phyloP scores from a whole-genome alignment of 164 flowering plant species.

The Stephania cephalantha region DNA sequence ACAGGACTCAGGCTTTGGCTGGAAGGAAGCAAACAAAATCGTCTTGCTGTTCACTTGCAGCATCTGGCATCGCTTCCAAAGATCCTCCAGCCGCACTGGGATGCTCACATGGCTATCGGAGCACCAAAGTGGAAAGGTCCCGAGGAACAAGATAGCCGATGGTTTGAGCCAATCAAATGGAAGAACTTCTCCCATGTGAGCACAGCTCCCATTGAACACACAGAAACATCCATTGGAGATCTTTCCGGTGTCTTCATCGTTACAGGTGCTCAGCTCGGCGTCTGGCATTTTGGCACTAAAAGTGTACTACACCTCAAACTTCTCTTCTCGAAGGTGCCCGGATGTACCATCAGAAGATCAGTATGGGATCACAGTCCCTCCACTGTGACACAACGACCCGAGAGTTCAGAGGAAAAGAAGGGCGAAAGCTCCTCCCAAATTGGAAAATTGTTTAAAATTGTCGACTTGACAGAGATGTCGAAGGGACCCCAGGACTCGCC shows the following conservation, averaged over 20 bases:
- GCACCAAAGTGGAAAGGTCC: constrained; percentile 97
- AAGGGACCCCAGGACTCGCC: constrained; percentile 96
- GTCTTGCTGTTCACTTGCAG: constrained; percentile 77
- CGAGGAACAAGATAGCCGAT: constrained; percentile 96
- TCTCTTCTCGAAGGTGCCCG: constrained; percentile 92
- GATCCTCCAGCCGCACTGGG: constrained; percentile 95
- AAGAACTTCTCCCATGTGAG: constrained; percentile 97
- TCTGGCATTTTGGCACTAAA: constrained; percentile 94
- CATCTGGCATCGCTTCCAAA: constrained; percentile 90
- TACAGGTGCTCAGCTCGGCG: constrained; percentile 95
- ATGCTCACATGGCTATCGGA: constrained; percentile 80
- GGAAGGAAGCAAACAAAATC: constrained; percentile 83
- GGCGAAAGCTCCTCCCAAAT: constrained; percentile 42
- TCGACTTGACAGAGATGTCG: constrained; percentile 76
- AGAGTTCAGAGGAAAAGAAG: constrained; percentile 41
- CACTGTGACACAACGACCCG: constrained; percentile 20
- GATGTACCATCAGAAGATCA: constrained; percentile 89
- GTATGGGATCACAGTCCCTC: constrained; percentile 95
- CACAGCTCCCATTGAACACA: constrained; percentile 89
- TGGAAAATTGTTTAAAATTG: constrained; percentile 65
- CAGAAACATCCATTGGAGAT: constrained; percentile 85
- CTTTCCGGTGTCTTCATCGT: constrained; percentile 94
- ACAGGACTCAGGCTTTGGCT: constrained; percentile 85
- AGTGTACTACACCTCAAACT: constrained; percentile 90
- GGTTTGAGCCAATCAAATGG: constrained; percentile 99